Percentiles rank a stretch among this genome's conserved stretches.
Conservation (phyloP, 2,329 filamentous ascomycete genomes). For the Colletotrichum echinochloae region DNA sequence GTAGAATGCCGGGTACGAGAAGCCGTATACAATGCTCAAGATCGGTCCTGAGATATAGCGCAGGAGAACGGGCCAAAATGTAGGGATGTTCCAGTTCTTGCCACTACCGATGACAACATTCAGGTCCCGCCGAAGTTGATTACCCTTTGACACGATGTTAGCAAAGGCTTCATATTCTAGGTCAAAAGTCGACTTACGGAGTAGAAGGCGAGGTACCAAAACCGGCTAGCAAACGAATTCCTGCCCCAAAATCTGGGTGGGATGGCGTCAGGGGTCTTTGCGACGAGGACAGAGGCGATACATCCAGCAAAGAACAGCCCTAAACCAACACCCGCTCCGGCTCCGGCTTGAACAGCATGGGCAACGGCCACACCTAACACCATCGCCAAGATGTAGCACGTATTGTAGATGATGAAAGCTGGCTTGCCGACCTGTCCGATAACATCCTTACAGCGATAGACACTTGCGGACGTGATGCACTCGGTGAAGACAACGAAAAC, state of each 20-base stretch:
- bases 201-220: slow-evolving; percentile 68
- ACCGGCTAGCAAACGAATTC: slow-evolving; percentile 52
- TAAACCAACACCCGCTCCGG: slow-evolving; percentile 64
- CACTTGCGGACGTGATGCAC: slow-evolving; percentile 63
- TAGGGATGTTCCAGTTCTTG: slow-evolving; percentile 67
- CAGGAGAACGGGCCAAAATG: slow-evolving; percentile 62
- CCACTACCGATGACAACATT: slow-evolving; percentile 65
- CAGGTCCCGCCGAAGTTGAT: slow-evolving; percentile 67
- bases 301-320: slow-evolving; percentile 61
- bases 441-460: slow-evolving; percentile 64
- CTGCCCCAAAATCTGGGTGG: slow-evolving; percentile 57
- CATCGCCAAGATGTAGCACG: slow-evolving; percentile 65
- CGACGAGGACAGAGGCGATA: slow-evolving; percentile 54
- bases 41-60: slow-evolving; percentile 63
- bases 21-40: slow-evolving; percentile 63
- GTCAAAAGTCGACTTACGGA: slow-evolving; percentile 57
- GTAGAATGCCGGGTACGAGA: slow-evolving; percentile 64
- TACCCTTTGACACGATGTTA: slow-evolving; percentile 54
- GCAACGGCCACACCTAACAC: slow-evolving; percentile 63
- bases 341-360: slow-evolving; percentile 57
- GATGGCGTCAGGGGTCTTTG: slow-evolving; percentile 54
- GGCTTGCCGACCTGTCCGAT: slow-evolving; percentile 57
- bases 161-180: background rate
- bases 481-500: slow-evolving; percentile 67
- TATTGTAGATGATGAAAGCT: slow-evolving; percentile 59